A percentile compares a stretch with the other conserved stretches of the same genome.
Evolutionary conservation across 495 filamentous ascomycete species (phyloP).

Genomic region (Parathielavia hyrcaniae): DNA sequence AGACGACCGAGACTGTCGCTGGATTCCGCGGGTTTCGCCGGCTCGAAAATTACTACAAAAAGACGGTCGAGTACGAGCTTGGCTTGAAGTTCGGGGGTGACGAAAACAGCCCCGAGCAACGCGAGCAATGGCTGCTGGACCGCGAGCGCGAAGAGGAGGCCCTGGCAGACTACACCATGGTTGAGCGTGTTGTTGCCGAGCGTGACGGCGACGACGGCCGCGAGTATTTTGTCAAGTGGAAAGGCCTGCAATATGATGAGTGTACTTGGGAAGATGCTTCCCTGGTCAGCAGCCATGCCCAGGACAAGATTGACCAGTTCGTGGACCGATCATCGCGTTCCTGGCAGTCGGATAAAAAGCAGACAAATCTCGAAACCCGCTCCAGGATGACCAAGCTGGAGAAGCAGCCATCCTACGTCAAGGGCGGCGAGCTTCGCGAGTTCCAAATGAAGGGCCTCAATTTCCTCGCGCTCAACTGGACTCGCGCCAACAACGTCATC

Average conservation of each 20-base stretch:
- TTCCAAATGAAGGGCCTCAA: constrained; percentile 94
- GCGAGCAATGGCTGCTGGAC: constrained; percentile 85
- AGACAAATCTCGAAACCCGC: constrained; percentile 69
- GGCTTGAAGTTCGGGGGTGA: constrained; percentile 61
- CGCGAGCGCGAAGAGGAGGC: constrained; percentile 79
- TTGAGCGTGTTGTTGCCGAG: constrained; percentile 84
- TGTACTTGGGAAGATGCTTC: constrained; percentile 89
- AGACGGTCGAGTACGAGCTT: constrained; percentile 67
- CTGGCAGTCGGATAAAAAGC: constrained; percentile 66
- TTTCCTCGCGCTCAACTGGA: constrained; percentile 93
- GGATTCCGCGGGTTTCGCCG: constrained; percentile 66
- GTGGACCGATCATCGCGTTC: constrained; percentile 70
- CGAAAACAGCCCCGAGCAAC: constrained; percentile 71
- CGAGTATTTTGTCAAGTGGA: constrained; percentile 93
- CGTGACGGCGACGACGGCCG: constrained; percentile 67
- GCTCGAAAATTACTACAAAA: constrained; percentile 88
- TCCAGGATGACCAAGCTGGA: constrained; percentile 63
- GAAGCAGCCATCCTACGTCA: constrained; percentile 77
- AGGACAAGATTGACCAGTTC: constrained; percentile 84
- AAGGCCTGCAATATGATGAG: constrained; percentile 77
- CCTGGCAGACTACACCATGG: constrained; percentile 75
- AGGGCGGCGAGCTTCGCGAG: constrained; percentile 77
- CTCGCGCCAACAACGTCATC: constrained; percentile 83
- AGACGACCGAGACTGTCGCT: constrained; percentile 60
- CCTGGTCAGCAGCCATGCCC: constrained; percentile 67